Percentiles rank a stretch among this genome's conserved stretches.
Conservation (phyloP, 1,284 basidiomycete genomes). For the Ceratobasidium sp. region DNA sequence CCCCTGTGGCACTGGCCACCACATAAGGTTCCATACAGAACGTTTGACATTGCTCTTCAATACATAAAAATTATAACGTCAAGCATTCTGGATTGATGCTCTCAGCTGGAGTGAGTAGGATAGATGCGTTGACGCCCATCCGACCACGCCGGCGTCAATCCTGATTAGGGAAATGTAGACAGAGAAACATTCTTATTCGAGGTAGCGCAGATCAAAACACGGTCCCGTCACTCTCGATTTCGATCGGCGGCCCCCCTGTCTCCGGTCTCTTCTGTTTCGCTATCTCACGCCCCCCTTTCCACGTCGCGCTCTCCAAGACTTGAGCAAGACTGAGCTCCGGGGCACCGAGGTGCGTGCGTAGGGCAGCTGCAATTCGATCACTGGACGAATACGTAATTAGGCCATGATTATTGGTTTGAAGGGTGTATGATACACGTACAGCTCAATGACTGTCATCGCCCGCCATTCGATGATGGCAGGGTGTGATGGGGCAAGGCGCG, state of each 20-base stretch:
- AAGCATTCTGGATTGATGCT: too few species aligned
- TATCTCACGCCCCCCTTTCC: slow-evolving; percentile 95
- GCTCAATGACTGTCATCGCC: slow-evolving; percentile 91
- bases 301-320: slow-evolving; percentile 93
- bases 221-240: slow-evolving; percentile 87
- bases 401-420: not conserved
- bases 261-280: slow-evolving; percentile 82
- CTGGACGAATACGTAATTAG: slow-evolving; percentile 60
- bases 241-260: slow-evolving; percentile 86
- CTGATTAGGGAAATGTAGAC: too few species aligned
- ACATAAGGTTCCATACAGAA: too few species aligned
- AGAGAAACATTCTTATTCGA: too few species aligned
- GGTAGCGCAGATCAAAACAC: slow-evolving; percentile 78
- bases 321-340: slow-evolving; percentile 81
- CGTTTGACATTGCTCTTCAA: too few species aligned
- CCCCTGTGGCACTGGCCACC: too few species aligned
- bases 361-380: slow-evolving; percentile 80
- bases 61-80: too few species aligned
- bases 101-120: too few species aligned
- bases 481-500: slow-evolving; percentile 78
- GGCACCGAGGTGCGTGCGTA: slow-evolving; percentile 67
- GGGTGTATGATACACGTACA: slow-evolving; percentile 68
- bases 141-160: too few species aligned
- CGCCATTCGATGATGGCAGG: slow-evolving; percentile 96
- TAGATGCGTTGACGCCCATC: too few species aligned